Evolutionary conservation across 768 basidiomycete species (phyloP), one percentile per base, ranked within the genome.

Genomic region (Tulasnella sp.): DNA sequence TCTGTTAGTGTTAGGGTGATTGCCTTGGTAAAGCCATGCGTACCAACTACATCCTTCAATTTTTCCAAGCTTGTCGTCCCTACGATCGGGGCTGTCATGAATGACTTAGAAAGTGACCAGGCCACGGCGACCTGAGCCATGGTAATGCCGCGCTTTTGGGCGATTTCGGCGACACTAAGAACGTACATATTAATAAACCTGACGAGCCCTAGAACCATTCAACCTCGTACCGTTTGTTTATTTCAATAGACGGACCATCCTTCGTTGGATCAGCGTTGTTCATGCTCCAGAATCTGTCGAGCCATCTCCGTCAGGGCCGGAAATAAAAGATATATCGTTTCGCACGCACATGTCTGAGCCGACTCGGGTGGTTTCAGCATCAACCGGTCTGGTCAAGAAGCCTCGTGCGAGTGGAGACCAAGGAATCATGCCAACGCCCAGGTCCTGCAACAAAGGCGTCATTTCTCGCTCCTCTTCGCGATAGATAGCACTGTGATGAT

Each of bases 21-120:
- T 31, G 3, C 17, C 7, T 1, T 22, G 15, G 14, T 0, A 45
- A 9, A 4, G 34, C 25, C 36, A 36, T 67, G 17, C 82, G 74
- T 80, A 86, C 86, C 86, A 69, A 89, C 83, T 22, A 89, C 79
- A 73, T 90, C 89, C 34, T 84, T 80, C 37, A 76, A 40, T 42
- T 76, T 76, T 2, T 76, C 67, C 9, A 76, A 22, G 39, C 75
- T 76, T 25, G 75, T 76, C n/a, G 75, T 76, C 9, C 75, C 75
- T 15, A 76, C 67, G 22, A 69, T 76, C 58, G 75, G 75, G n/a
- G 75, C 75, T 17, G 75, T 76, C 38, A 76, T 54, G 22, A 68
- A 67, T 3, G 64, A 14, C 38, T 76, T 76, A 4, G 75, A 76
- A 14, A 76, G 75, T 12, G 42, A 70, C 75, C 75, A 76, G 15